Evolutionary conservation across 2,329 filamentous ascomycete species (phyloP).

Genomic region (Drechslerella stenobrocha): DNA sequence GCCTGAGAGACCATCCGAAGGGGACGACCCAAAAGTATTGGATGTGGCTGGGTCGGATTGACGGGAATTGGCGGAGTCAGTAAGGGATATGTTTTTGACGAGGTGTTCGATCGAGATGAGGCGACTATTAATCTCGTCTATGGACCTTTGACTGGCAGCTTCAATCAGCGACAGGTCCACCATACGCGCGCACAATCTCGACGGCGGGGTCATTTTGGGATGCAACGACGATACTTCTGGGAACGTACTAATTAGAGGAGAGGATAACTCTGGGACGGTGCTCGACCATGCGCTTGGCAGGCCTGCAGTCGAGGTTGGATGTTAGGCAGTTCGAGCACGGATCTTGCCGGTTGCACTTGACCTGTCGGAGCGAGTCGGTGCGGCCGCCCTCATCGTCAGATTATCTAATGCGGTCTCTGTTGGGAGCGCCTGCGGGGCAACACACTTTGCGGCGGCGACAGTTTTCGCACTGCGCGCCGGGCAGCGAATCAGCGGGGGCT

Average conservation of each 20-base stretch:
- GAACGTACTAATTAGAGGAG: conserved; percentile 44
- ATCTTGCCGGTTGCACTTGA: conserved; percentile 47
- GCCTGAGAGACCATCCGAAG: conserved; percentile 22
- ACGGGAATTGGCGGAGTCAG: conserved; percentile 13
- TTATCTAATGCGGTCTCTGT: conserved; percentile 9
- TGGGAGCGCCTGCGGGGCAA: conserved; percentile 12
- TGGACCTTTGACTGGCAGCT: conserved; percentile 34
- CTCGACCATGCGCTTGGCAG: conserved; percentile 41
- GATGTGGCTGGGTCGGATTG: conserved; percentile 24
- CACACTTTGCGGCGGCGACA: conserved; percentile 46
- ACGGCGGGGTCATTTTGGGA: no score
- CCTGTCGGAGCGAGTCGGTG: conserved; percentile 22
- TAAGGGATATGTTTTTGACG: conserved; percentile 39
- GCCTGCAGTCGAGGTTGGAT: conserved; percentile 44
- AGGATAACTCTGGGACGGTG: conserved; percentile 45
- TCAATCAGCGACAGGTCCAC: background rate
- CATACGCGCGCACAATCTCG: background rate
- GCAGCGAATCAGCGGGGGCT: background rate
- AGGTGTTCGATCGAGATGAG: conserved; percentile 41
- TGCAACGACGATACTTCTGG: no score
- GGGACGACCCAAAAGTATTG: conserved; percentile 13
- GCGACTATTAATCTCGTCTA: conserved; percentile 45
- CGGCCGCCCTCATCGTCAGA: conserved; percentile 16
- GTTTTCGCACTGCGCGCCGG: conserved; percentile 39
- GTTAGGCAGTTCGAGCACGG: conserved; percentile 46